Percentiles rank a stretch among this genome's conserved stretches.
Evolutionary conservation across 106 monocot genomes (phyloP).

Genomic region (Acanthochlamys bracteata): DNA sequence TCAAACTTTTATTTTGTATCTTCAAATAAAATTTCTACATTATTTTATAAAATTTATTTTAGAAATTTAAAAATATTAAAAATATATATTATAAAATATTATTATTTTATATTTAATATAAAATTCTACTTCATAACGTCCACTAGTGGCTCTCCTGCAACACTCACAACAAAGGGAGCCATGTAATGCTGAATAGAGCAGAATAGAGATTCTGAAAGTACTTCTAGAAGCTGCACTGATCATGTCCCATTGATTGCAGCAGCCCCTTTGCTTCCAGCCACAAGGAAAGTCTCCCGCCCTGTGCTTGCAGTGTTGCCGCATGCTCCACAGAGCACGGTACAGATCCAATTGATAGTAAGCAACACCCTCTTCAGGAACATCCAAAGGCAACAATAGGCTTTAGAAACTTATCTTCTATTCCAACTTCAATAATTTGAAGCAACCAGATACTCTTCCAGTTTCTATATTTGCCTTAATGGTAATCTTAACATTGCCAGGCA

Average conservation of each 20-base stretch:
- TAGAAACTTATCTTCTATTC: constrained; percentile 94
- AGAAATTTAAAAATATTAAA: too few species aligned
- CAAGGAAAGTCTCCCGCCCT: constrained; percentile 62
- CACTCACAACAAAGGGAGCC: constrained; percentile 64
- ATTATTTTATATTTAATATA: too few species aligned
- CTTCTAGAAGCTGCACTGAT: constrained; percentile 87
- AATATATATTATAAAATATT: too few species aligned
- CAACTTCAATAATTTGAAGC: constrained; percentile 55
- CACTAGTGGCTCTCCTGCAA: constrained; percentile 41
- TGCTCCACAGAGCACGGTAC: constrained; percentile 87
- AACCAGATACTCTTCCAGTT: constrained; percentile 53
- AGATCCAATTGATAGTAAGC: constrained; percentile 44
- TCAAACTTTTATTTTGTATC: too few species aligned
- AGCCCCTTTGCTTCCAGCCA: constrained; percentile 67
- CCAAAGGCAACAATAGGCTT: constrained; percentile 45
- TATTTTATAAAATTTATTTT: too few species aligned
- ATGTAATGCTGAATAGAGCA: constrained; percentile 44
- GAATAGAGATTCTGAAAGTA: constrained; percentile 35
- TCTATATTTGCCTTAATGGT: constrained; percentile 61
- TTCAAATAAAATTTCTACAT: too few species aligned
- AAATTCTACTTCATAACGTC: constrained; percentile 30
- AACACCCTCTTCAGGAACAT: constrained; percentile 27
- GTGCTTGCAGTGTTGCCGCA: constrained; percentile 57
- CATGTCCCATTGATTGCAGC: constrained; percentile 70
- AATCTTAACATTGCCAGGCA: constrained; percentile 69